Evolutionary conservation across 2,329 filamentous ascomycete species (phyloP).

Genomic region (Aspergillus neotritici): DNA sequence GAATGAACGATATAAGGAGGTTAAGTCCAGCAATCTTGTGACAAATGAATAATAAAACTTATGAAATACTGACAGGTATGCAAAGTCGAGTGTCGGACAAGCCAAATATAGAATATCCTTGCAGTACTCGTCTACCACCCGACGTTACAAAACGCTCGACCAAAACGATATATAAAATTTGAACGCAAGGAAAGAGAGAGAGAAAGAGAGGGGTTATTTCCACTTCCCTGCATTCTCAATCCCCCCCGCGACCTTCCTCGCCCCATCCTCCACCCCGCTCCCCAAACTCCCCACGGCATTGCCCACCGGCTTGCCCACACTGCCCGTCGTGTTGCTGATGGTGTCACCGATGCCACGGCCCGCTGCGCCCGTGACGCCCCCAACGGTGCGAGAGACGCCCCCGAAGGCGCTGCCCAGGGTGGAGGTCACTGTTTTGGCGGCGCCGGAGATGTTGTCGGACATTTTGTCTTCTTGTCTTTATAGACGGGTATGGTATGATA

Average conservation of each 20-base stretch:
- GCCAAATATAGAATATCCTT: too few species aligned
- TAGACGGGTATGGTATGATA: too few species aligned
- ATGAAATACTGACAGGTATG: too few species aligned
- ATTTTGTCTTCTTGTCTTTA: too few species aligned
- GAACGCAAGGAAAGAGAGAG: too few species aligned
- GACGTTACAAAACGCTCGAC: too few species aligned
- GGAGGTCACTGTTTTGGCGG: conserved; percentile 51
- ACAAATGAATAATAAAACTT: too few species aligned
- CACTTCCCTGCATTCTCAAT: conserved; percentile 56
- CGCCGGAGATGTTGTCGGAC: conserved; percentile 37
- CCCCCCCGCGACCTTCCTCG: conserved; percentile 47
- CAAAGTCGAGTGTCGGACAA: too few species aligned
- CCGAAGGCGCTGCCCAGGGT: conserved; percentile 52
- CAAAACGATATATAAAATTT: too few species aligned
- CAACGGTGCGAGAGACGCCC: conserved; percentile 50
- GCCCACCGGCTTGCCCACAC: conserved; percentile 51
- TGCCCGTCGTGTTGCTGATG: conserved; percentile 50
- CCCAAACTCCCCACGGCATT: conserved; percentile 51
- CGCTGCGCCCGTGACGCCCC: conserved; percentile 52
- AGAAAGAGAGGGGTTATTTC: conserved; percentile 18
- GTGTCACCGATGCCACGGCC: conserved; percentile 55
- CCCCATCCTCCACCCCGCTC: conserved; percentile 50
- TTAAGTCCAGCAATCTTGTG: too few species aligned
- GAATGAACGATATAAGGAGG: too few species aligned
- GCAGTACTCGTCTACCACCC: too few species aligned